phyloP scores from a whole-genome alignment of 495 filamentous ascomycete species.

The Evernia prunastri region DNA sequence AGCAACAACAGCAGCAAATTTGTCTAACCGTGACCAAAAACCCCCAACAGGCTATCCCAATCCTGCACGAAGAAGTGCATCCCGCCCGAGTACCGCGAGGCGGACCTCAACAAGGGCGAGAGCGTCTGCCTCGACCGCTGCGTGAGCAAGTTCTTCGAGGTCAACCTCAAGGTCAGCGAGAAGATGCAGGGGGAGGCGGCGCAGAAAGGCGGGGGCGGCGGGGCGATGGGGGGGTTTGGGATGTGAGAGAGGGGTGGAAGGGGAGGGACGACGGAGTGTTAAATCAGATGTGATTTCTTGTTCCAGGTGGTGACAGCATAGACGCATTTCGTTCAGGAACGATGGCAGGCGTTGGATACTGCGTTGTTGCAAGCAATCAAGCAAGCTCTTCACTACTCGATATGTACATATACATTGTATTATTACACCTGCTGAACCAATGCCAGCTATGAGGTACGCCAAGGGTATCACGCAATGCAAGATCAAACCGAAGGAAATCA shows the following conservation, averaged over 20 bases:
- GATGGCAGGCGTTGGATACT: neutral
- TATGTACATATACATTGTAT: conserved; percentile 10
- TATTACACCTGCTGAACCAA: neutral
- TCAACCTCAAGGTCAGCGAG: conserved; percentile 86
- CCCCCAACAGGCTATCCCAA: conserved; percentile 60
- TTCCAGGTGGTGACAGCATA: neutral
- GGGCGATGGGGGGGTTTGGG: conserved; percentile 41
- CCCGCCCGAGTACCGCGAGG: conserved; percentile 82
- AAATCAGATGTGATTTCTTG: neutral
- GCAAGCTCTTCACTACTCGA: conserved; percentile 1
- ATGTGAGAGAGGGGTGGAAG: conserved; percentile 37
- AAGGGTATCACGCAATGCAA: conserved; percentile 19
- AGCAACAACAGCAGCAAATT: too few species aligned
- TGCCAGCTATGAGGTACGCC: conserved; percentile 9
- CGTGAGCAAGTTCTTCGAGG: conserved; percentile 95
- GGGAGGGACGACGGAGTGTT: neutral
- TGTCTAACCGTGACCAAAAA: too few species aligned
- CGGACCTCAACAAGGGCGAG: conserved; percentile 96
- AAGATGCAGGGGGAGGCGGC: conserved; percentile 67
- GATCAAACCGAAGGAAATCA: conserved; percentile 6
- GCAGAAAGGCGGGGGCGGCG: conserved; percentile 38
- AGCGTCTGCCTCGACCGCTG: conserved; percentile 96
- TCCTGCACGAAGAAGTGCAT: conserved; percentile 92
- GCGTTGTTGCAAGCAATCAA: neutral
- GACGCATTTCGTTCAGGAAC: neutral